Evolutionary conservation across 78 protist species (phyloP).

Genomic region (Monocercomonoides exilis): DNA sequence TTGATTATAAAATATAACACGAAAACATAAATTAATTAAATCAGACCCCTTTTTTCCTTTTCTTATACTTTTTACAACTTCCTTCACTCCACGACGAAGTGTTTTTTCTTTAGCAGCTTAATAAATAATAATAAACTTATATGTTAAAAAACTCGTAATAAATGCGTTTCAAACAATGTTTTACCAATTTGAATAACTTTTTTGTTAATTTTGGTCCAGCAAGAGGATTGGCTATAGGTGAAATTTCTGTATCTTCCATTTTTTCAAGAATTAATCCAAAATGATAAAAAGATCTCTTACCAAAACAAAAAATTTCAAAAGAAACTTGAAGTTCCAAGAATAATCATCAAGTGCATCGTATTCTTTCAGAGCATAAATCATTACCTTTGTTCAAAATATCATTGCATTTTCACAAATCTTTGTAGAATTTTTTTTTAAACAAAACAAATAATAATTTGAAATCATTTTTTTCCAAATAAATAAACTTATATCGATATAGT

Average conservation of each 20-base stretch:
- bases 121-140: not conserved
- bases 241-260: not conserved
- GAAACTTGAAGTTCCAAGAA: too few relatives aligned
- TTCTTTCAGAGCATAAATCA: too few relatives aligned
- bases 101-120: conserved; percentile 53
- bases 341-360: too few relatives aligned
- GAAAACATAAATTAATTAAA: not conserved
- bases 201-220: conserved; percentile 66
- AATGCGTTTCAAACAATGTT: too few relatives aligned
- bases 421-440: too few relatives aligned
- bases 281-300: too few relatives aligned
- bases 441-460: too few relatives aligned
- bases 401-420: too few relatives aligned
- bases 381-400: too few relatives aligned
- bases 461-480: too few relatives aligned
- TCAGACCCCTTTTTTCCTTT: conserved; percentile 45
- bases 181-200: conserved; percentile 63
- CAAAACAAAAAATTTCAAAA: too few relatives aligned
- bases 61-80: conserved; percentile 75
- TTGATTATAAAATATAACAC: not conserved
- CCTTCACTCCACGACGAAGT: conserved; percentile 79
- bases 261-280: not conserved
- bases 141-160: not conserved
- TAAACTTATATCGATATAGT: too few relatives aligned
- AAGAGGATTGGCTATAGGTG: conserved; percentile 71